These are phyloP conservation scores for Fusarium keratoplasticum DNA, from an alignment of 2,329 filamentous ascomycete species.

Conservation along the genomic window DNA sequence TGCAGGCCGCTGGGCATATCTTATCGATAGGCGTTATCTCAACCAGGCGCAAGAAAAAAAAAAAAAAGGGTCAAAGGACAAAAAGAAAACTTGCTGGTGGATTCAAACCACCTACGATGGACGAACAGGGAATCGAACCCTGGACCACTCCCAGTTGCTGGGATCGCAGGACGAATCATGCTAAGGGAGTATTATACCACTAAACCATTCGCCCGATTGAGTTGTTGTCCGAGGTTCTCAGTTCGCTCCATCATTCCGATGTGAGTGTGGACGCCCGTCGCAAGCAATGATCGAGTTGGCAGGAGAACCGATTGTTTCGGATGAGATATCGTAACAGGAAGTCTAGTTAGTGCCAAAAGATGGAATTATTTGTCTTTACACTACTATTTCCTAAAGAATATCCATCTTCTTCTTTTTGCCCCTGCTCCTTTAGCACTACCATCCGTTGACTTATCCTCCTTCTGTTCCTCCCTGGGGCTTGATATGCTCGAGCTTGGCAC, in stretches of 20 bases:
- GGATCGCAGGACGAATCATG: background rate
- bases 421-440: background rate
- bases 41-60: background rate
- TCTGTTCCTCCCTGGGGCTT: background rate
- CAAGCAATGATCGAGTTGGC: background rate
- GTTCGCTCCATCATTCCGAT: background rate
- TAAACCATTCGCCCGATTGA: background rate
- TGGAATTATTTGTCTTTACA: background rate
- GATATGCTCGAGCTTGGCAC: background rate
- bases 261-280: background rate
- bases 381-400: background rate
- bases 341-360: background rate
- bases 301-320: background rate
- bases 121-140: conserved; percentile 2
- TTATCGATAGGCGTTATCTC: background rate
- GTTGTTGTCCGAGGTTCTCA: background rate
- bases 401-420: background rate
- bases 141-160: background rate
- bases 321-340: background rate
- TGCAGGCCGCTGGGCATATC: background rate
- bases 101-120: background rate
- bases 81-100: background rate
- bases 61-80: background rate
- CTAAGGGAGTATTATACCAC: conserved; percentile 2
- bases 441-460: background rate